Evolutionary conservation across 805 yeast species (phyloP), one percentile per base, ranked within the genome.

Genomic region (Debaryomyces tyrocola): DNA sequence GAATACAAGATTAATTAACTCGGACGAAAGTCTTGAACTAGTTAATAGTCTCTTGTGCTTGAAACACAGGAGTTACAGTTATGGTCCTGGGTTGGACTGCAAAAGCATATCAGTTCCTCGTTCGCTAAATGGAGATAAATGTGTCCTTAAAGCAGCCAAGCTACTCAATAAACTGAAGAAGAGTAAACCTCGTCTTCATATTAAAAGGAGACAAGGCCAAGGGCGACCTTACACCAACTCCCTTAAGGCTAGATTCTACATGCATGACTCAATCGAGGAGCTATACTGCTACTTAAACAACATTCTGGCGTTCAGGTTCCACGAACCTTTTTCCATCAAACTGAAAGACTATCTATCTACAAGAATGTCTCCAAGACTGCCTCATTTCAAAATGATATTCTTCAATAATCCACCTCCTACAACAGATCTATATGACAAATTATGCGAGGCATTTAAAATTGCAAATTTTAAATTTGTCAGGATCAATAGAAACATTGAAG

Each of bases 401-500:
- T 41, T 36, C 24, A 41, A 47, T 28, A 33, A 35, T 10, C 9
- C 21, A 15, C 18, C 39, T 12, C 24, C 27, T n/a, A 28, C 40
- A n/a, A 20, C 39, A 28, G 28, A 43, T 44, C 33, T 50, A 47
- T 28, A 40, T 37, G 21, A 20, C 35, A 29, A 18, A 12, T n/a
- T 40, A 45, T 18, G 36, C 40, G 31, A 28, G n/a, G 6, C 40
- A 21, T 29, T 53, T 45, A 36, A 41, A n/a, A 15, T 41, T 11
- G 37, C 33, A 2, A 12, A 18, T 6, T 58, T 73, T 41, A 58
- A 62, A 3, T 73, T 72, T 41, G 65, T 70, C 9, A 66, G 68
- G 45, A 62, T 70, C 15, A 63, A 69, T 21, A 59, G 78, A 54
- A 70, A 69, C 45, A 63, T 60, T 35, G 62, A 62, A 40, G 77